Evolutionary conservation across 2,329 filamentous ascomycete species (phyloP), one percentile per base, ranked within the genome.

Genomic region (Penicillium sp.): DNA sequence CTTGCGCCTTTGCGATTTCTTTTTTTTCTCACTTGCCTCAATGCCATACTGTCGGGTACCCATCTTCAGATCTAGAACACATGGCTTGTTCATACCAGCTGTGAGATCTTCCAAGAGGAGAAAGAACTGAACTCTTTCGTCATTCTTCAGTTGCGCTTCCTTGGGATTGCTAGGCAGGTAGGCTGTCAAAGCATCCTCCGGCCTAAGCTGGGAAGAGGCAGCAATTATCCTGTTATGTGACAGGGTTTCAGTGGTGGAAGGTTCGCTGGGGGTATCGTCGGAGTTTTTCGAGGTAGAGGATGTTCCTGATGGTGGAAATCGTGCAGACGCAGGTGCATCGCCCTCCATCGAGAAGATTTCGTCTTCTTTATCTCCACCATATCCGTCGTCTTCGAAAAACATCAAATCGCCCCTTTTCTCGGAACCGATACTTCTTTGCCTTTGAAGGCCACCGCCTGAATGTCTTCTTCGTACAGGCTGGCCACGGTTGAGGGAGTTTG

Each of bases 51-150:
- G 94, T 2, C 94, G 87, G 7, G 94, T 99, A 20, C 94, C 94
- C 94, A 99, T 99, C 72, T 99, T 99, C 59, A 99, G 80, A 70
- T 99, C 94, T 73, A 99, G 89, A 56, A 99, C 96, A 75, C 94
- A 97, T 5, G 94, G 94, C 49, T 89, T 87, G 70, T 91, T 92
- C 94, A 99, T 97, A 31, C 93, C 93, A 2, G 93, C 90, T 1
- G 94, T 99, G 46, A 99, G 82, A 71, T 99, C 94, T 74, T 99
- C 94, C 9, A 99, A 79, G 1, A 99, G 81, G 14, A 99, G 79
- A 70, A 99, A 99, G 70, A 93, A 96, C 67, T 97, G 90, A 4
- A 96, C 89, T 29, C 93, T 86, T 51, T 79, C 75, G 49, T 78
- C 76, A 22, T 72, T 68, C 14, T 68, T 69, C 7, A 71, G 66